Conservation (phyloP, 2,329 filamentous ascomycete genomes). For the Monosporascus sp. region DNA sequence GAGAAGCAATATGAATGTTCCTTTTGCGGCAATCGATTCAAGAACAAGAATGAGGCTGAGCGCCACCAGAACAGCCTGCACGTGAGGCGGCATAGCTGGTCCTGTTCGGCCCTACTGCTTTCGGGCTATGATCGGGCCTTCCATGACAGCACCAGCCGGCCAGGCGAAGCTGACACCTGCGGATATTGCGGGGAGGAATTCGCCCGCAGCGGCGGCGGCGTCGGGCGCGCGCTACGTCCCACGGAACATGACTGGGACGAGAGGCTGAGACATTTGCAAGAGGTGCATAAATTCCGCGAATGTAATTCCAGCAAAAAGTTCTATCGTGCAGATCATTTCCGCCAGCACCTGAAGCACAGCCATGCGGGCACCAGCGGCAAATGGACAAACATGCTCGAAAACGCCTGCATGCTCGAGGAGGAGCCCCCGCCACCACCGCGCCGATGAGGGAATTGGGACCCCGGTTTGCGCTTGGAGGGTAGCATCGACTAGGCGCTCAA, state of each 20-base stretch:
- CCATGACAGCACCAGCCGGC: conserved; percentile 67
- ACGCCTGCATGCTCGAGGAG: conserved; percentile 89
- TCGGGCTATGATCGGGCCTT: conserved; percentile 75
- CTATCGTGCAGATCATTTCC: conserved; percentile 94
- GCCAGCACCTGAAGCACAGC: conserved; percentile 96
- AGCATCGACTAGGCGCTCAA: neutral
- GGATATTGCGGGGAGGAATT: conserved; percentile 97
- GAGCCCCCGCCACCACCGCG: conserved; percentile 54
- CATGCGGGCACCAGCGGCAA: conserved; percentile 94
- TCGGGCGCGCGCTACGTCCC: conserved; percentile 38
- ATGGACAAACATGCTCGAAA: conserved; percentile 98
- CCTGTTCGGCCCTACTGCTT: conserved; percentile 70
- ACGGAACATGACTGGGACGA: conserved; percentile 86
- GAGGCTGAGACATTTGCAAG: conserved; percentile 80
- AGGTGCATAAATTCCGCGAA: conserved; percentile 92
- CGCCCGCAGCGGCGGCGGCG: conserved; percentile 40
- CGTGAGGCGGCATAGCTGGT: conserved; percentile 91
- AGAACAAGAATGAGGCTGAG: conserved; percentile 98
- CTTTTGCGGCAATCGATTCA: conserved; percentile 92
- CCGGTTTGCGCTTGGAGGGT: neutral
- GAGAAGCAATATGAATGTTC: conserved; percentile 95
- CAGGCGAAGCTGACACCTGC: conserved; percentile 71
- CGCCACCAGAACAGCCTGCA: conserved; percentile 94
- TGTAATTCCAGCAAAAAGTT: conserved; percentile 99
- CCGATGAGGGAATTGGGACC: conserved; percentile 17